Evolutionary conservation across 2,329 filamentous ascomycete genomes (phyloP), one percentile per base, ranked within the genome.

Genomic region (Plectosphaerella plurivora): DNA sequence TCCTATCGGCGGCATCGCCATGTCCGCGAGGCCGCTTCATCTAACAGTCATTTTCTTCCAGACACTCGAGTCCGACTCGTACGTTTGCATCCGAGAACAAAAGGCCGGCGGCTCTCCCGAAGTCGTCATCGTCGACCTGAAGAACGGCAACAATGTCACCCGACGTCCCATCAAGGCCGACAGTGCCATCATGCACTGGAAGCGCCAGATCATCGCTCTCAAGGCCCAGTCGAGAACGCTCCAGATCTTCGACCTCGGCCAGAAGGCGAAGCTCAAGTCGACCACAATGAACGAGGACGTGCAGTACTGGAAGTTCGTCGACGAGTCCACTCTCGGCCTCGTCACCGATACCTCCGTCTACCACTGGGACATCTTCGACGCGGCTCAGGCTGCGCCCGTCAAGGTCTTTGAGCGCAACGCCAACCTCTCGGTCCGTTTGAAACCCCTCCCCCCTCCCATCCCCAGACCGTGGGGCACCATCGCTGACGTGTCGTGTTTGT

Each of bases 171-270:
- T 99, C 79, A 97, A 96, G 79, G 94, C 94, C 66, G 94, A 99
- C 76, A 97, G 92, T 83, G 94, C 95, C 64, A 96, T 99, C 70
- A 97, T 99, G 94, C 94, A 99, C 83, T 96, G 91, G 90, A 87
- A 82, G 63, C 89, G 88, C 70, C 91, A 96, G 72, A 90, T 99
- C 70, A 97, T 99, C 66, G 94, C 95, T 57, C 83, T 99, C 61
- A 96, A 96, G 76, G 93, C 94, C 47, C 91, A 97, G 71, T 88
- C 88, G 58, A 84, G 91, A 68, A 99, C 94, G 60, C 83, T 99
- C 56, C 95, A 99, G 77, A 96, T 99, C 70, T 99, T 99, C 74
- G 93, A 99, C 71, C 82, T 99, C 55, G 86, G 85, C 63, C 83
- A 87, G 64, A 99, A 97, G 79, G 84, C 88, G 72, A 97, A 97